These are phyloP conservation scores for Umbelopsis sp. DNA, from an alignment of 371 early-diverging fungal genomes.

Conservation along the genomic window DNA sequence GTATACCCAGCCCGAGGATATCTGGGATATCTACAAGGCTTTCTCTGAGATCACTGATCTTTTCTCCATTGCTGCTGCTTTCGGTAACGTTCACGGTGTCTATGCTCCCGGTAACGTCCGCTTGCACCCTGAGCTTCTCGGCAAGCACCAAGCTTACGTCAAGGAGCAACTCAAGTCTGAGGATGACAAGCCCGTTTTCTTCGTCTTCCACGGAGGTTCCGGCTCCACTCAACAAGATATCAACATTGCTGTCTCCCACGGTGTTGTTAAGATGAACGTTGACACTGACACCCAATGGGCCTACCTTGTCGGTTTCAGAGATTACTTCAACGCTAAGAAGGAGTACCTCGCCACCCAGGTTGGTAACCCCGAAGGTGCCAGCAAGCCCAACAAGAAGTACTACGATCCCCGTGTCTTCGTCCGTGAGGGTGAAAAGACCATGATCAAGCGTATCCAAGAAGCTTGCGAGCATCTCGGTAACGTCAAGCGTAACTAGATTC, in stretches of 20 bases:
- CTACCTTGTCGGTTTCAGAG: slow-evolving; percentile 62
- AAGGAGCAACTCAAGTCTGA: slow-evolving; percentile 53
- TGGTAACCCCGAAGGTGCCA: slow-evolving; percentile 80
- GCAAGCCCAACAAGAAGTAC: slow-evolving; percentile 87
- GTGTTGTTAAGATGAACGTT: slow-evolving; percentile 88
- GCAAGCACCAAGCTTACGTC: slow-evolving; percentile 75
- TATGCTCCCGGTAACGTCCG: slow-evolving; percentile 84
- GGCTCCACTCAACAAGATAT: slow-evolving; percentile 76
- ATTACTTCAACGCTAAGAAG: slow-evolving; percentile 64
- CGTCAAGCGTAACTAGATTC: slow-evolving; percentile 33
- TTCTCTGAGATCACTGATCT: slow-evolving; percentile 68
- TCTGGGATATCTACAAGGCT: slow-evolving; percentile 79
- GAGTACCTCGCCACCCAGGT: slow-evolving; percentile 76
- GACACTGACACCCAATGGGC: slow-evolving; percentile 69
- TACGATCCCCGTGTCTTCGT: slow-evolving; percentile 84
- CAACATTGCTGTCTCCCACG: slow-evolving; percentile 71
- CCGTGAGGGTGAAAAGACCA: slow-evolving; percentile 77
- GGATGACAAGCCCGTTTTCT: slow-evolving; percentile 69
- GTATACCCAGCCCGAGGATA: slow-evolving; percentile 84
- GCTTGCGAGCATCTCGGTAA: slow-evolving; percentile 73
- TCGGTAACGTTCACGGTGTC: slow-evolving; percentile 85
- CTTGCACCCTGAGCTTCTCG: slow-evolving; percentile 76
- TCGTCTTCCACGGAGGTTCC: slow-evolving; percentile 88
- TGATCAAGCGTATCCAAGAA: slow-evolving; percentile 68
- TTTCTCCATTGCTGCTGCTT: slow-evolving; percentile 84